Base-by-base conservation (phyloP, 2,329 filamentous ascomycete genomes). In the Fusarium aywerte region DNA sequence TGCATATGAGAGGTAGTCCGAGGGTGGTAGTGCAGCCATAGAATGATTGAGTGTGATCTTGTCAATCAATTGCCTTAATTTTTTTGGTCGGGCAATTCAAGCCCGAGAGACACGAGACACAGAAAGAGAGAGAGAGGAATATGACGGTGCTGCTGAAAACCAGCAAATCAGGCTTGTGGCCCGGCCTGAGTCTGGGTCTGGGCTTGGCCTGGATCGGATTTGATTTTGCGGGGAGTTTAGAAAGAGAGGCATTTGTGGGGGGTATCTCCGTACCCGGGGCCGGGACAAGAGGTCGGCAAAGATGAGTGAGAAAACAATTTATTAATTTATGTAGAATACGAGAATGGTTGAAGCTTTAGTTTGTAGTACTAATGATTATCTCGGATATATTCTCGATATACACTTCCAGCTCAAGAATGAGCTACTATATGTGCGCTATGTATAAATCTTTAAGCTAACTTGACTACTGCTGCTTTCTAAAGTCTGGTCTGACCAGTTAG, bases 201-300 rank as follows among this genome's bases (percentile, higher is more conserved):
- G 16, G 8, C 40, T 43, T 40, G 44, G 20, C 18, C 43, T 33
- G 23, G 31, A 49, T 49, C 45, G 45, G 45, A 33, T 38, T 54
- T 36, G 56, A 45, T 67, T 68, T 69, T 68, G 65, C 65, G 65
- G 65, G 61, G 65, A 55, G 58, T 36, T 15, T 38, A 49, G 45
- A 42, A 39, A 68, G 49, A 62, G n/a, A 53, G 23, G 16, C 43
- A 51, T 63, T 68, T 69, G 65, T 69, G 65, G 65, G 40, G 65
- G 29, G 31, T 44, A 32, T 29, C 13, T 67, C 52, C 38, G 66
- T 68, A 67, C 65, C 65, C 65, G 65, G 65, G 33, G 39, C 49
- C 65, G 65, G 65, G 62, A 68, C 54, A 56, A 40, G 65, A 69
- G 43, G 51, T 67, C 65, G 65, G 65, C 62, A 68, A 48, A 50